phyloP scores from a whole-genome alignment of 495 filamentous ascomycete genomes.

The Rhypophila decipiens region DNA sequence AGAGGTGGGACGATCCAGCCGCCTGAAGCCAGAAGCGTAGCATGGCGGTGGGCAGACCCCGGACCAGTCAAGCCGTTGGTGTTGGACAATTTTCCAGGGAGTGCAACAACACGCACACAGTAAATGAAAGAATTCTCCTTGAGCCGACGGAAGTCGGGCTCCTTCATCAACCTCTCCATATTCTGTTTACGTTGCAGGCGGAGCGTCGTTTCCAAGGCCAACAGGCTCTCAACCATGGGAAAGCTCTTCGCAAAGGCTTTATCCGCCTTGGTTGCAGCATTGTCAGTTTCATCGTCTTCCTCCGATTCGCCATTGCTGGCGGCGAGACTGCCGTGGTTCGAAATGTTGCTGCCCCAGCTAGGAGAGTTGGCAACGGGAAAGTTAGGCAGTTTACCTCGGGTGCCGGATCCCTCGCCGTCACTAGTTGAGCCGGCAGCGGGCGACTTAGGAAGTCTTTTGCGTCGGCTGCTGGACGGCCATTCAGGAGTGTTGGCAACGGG shows the following conservation, averaged over 20 bases:
- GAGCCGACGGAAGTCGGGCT: conserved; percentile 4
- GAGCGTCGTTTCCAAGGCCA: not conserved
- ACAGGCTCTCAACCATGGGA: not conserved
- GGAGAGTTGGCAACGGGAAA: no score
- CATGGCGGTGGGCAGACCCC: conserved; percentile 7
- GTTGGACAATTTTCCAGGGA: conserved; percentile 4
- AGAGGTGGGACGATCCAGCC: conserved; percentile 22
- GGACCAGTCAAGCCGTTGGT: conserved; percentile 20
- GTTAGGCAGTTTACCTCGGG: no score
- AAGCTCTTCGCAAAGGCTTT: not conserved
- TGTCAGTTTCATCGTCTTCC: no score
- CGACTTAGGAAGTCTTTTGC: no score
- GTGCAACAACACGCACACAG: conserved; percentile 16
- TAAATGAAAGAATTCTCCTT: conserved; percentile 13
- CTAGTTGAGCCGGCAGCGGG: no score
- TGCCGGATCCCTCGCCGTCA: no score
- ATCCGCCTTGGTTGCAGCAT: no score
- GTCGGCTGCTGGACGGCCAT: no score
- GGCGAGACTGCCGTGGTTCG: no score
- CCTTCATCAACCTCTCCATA: not conserved
- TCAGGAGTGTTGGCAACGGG: no score
- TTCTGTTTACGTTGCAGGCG: conserved; percentile 5
- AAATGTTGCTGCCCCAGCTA: no score
- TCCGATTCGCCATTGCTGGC: no score
- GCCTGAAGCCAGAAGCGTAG: conserved; percentile 12